Evolutionary conservation across 208 protist species (phyloP).

Genomic region (Trypanosoma cruzi): DNA sequence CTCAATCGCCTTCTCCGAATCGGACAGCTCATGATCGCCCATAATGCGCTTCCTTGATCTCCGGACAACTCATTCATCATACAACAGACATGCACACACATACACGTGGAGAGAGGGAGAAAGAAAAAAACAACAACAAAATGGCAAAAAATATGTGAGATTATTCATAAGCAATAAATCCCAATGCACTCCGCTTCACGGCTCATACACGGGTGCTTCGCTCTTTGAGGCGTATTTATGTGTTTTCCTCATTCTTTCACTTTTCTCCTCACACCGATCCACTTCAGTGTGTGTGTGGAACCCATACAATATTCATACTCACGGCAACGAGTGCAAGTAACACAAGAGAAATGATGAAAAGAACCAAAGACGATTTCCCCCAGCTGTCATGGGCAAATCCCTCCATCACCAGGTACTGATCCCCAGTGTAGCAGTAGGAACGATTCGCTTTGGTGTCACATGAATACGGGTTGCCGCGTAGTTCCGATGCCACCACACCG

Average conservation of each 20-base stretch:
- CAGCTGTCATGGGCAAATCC: conserved; percentile 21
- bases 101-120: no score
- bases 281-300: background rate
- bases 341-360: conserved; percentile 16
- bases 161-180: no score
- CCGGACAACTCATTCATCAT: no score
- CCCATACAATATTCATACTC: conserved; percentile 17
- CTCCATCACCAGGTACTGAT: conserved; percentile 30
- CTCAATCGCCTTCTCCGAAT: conserved; percentile 95
- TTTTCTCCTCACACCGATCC: background rate
- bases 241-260: background rate
- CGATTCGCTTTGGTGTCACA: conserved; percentile 23
- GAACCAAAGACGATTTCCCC: conserved; percentile 19
- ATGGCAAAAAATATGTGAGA: no score
- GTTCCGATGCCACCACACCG: conserved; percentile 34
- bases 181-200: no score
- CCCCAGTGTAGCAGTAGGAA: conserved; percentile 30
- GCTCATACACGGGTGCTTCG: no score
- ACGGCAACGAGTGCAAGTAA: conserved; percentile 14
- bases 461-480: conserved; percentile 25
- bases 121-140: no score
- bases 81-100: no score
- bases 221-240: no score
- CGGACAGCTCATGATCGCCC: conserved; percentile 67
- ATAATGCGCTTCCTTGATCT: no score